Evolutionary conservation across 768 basidiomycete genomes (phyloP).

Genomic region (Boletus rubropictus): DNA sequence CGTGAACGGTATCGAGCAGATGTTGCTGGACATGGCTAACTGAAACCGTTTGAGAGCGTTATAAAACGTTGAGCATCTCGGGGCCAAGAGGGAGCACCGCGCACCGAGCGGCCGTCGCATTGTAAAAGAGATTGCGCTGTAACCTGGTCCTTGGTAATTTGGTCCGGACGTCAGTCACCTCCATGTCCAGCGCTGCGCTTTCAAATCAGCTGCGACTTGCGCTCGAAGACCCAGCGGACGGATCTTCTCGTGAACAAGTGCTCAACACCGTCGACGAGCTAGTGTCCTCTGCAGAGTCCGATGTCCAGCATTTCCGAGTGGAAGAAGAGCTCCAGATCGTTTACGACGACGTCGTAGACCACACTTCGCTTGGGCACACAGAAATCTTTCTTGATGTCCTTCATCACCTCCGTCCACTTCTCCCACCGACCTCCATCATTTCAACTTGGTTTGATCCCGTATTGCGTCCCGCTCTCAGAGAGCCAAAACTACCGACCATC

Average conservation of each 20-base stretch:
- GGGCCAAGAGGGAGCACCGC: too few relatives aligned
- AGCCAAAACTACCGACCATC: constrained; percentile 56
- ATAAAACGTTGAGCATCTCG: too few relatives aligned
- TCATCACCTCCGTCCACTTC: constrained; percentile 53
- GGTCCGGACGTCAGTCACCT: constrained; percentile 1
- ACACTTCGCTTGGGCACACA: constrained; percentile 53
- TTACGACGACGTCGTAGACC: constrained; percentile 59
- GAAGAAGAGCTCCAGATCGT: constrained; percentile 66
- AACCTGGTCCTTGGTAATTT: constrained; percentile 7
- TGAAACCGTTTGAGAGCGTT: too few relatives aligned
- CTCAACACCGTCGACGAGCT: constrained; percentile 51
- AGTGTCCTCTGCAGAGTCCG: constrained; percentile 44
- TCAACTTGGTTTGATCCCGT: constrained; percentile 79
- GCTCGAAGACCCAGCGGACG: constrained; percentile 50
- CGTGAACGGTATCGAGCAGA: too few relatives aligned
- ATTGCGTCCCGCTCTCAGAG: constrained; percentile 70
- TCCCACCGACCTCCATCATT: constrained; percentile 62
- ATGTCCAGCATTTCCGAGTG: constrained; percentile 41
- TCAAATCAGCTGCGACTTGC: constrained; percentile 51
- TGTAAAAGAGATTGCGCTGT: too few relatives aligned
- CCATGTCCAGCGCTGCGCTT: constrained; percentile 36
- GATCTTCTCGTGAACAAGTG: constrained; percentile 44
- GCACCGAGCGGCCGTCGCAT: neutral
- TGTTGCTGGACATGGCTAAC: too few relatives aligned
- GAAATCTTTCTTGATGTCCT: constrained; percentile 66